Base-by-base conservation (phyloP, 2,329 filamentous ascomycete species). In the Penicillium fuscoglaucum region DNA sequence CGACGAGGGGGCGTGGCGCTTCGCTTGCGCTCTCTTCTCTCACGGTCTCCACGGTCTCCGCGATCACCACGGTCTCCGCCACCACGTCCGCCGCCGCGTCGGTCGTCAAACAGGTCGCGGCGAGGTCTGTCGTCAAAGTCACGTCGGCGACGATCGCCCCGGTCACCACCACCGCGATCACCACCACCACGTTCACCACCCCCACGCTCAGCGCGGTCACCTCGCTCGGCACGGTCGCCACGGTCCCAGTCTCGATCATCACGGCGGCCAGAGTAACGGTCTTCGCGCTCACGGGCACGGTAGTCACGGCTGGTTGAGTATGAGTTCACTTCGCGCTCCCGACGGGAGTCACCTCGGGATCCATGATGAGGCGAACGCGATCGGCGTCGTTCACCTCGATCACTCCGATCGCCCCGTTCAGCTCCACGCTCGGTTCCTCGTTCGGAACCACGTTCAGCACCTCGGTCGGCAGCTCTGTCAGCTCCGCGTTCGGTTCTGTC, bases 231-330 rank as follows among this genome's bases (percentile, higher is more conserved):
- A 37, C 64, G 63, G 17, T 66, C 61, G 31, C 60, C 60, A 17
- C 61, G 59, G 37, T 65, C 88, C 87, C 89, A 91, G 64, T 90
- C 89, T 63, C 89, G 83, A n/a, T 91, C 89, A 54, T 87, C 85
- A 57, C 85, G 81, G 62, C 89, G 84, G 35, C 88, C 88, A 39
- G 86, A 86, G 73, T 97, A 97, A 72, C 93, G 85, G 68, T 97
- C 93, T 77, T 98, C 93, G 61, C 93, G 90, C 79, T 98, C 93
- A 62, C 93, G 84, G 74, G 96, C 93, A 73, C 93, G 87, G 75
- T 96, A 96, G 79, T 89, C 93, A 67, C 93, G 89, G 77, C 92
- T 96, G 6, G 90, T 92, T 21, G 93, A 96, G 78, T 98, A 98
- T 57, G 90, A 87, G 76, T 97, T 92, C 74, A 86, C 83, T 67